phyloP scores from a whole-genome alignment of 805 yeast genomes.

The Yarrowia keelungensis region DNA sequence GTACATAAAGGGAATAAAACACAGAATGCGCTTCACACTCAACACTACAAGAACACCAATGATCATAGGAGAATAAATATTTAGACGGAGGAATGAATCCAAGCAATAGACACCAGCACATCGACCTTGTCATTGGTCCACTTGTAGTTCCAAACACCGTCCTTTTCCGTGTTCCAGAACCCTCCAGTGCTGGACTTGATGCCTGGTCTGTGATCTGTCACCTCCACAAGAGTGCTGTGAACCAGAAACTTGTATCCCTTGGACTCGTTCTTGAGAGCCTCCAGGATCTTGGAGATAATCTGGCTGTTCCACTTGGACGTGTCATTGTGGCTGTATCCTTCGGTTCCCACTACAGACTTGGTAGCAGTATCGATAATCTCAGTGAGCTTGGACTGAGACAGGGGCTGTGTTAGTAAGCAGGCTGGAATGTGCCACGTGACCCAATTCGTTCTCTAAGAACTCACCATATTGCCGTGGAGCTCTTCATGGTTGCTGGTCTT shows the following conservation, averaged over 20 bases:
- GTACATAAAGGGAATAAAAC: too few species aligned
- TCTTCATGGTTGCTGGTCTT: slow-evolving; percentile 31
- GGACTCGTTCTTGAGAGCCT: slow-evolving; percentile 39
- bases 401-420: slow-evolving; percentile 26
- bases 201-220: slow-evolving; percentile 43
- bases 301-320: slow-evolving; percentile 41
- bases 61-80: not conserved
- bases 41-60: not conserved
- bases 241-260: slow-evolving; percentile 44
- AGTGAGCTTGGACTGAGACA: slow-evolving; percentile 3
- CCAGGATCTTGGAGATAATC: slow-evolving; percentile 39
- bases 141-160: slow-evolving; percentile 45
- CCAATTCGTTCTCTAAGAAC: not conserved
- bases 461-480: slow-evolving; percentile 32
- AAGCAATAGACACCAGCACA: slow-evolving; percentile 44
- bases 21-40: not conserved
- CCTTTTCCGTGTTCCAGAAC: slow-evolving; percentile 45
- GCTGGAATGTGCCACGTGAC: not conserved
- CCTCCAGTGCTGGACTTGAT: slow-evolving; percentile 43
- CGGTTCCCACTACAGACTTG: not conserved
- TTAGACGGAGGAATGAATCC: slow-evolving; percentile 42
- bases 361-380: slow-evolving; percentile 13
- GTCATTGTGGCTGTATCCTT: slow-evolving; percentile 40
- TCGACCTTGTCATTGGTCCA: slow-evolving; percentile 42
- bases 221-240: slow-evolving; percentile 42